A percentile compares a stretch with the other conserved stretches of the same genome.
phyloP scores from a whole-genome alignment of 2,329 filamentous ascomycete species.

The Dothideomycetes sp. region DNA sequence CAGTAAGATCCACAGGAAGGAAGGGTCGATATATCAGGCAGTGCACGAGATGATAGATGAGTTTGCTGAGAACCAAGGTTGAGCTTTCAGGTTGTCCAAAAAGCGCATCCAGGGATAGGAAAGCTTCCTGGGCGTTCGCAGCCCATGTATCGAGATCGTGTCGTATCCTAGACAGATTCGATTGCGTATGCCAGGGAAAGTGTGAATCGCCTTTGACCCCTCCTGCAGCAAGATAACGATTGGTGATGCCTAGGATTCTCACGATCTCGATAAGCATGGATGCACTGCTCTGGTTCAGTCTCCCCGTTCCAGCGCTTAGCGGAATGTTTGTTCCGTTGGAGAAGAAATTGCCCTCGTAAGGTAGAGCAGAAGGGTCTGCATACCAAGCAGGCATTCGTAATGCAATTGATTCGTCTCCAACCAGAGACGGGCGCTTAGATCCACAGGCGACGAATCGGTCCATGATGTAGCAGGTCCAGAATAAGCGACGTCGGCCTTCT shows the following conservation, averaged over 20 bases:
- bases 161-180: conserved; percentile 74
- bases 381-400: conserved; percentile 68
- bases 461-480: conserved; percentile 82
- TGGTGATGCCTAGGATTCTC: conserved; percentile 71
- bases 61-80: conserved; percentile 68
- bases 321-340: conserved; percentile 64
- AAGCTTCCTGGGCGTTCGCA: conserved; percentile 67
- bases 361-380: conserved; percentile 47
- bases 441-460: conserved; percentile 76
- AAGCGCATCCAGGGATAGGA: conserved; percentile 61
- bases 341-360: conserved; percentile 70
- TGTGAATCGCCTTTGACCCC: conserved; percentile 84
- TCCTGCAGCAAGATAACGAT: conserved; percentile 71
- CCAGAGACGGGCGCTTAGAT: conserved; percentile 69
- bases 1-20: conserved; percentile 70
- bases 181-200: conserved; percentile 82
- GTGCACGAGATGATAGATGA: conserved; percentile 78
- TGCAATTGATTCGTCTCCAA: conserved; percentile 65
- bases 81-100: conserved; percentile 73
- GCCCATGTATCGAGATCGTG: conserved; percentile 81
- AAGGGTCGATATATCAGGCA: conserved; percentile 82
- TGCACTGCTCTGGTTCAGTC: conserved; percentile 62
- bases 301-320: conserved; percentile 36
- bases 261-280: conserved; percentile 78
- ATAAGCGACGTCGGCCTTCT: conserved; percentile 67